A percentile compares a stretch with the other conserved stretches of the same genome.
These are phyloP conservation scores for Penicillium goetzii DNA, from an alignment of 495 filamentous ascomycete genomes.

Conservation along the genomic window DNA sequence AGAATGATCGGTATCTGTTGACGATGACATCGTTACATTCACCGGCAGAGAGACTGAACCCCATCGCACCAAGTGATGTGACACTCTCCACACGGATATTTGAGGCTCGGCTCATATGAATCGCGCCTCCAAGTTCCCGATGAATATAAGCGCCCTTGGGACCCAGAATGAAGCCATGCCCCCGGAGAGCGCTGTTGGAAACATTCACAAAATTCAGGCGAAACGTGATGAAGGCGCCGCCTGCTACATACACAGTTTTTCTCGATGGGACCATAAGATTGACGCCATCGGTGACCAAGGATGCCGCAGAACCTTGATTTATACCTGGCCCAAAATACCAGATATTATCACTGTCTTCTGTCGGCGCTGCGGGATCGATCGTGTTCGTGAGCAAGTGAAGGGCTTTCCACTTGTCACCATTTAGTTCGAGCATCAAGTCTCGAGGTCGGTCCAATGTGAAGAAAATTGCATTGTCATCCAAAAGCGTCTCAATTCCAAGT, in stretches of 20 bases:
- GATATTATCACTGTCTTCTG: conserved; percentile 11
- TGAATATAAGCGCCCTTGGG: conserved; percentile 11
- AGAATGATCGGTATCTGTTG: conserved; percentile 16
- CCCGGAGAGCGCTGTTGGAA: conserved; percentile 20
- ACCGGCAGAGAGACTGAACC: conserved; percentile 17
- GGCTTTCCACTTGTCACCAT: conserved; percentile 24
- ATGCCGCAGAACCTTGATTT: conserved; percentile 14
- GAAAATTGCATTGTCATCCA: conserved; percentile 17
- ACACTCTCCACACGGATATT: conserved; percentile 17
- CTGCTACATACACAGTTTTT: conserved; percentile 28
- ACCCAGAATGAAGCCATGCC: conserved; percentile 22
- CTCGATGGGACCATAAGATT: conserved; percentile 21
- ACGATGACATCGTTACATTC: conserved; percentile 12
- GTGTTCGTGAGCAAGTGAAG: conserved; percentile 23
- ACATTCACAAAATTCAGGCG: conserved; percentile 21
- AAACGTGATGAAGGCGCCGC: conserved; percentile 20
- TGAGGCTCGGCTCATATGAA: conserved; percentile 12
- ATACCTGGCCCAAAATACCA: conserved; percentile 30
- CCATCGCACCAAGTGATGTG: conserved; percentile 14
- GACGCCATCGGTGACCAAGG: conserved; percentile 11
- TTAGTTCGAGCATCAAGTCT: conserved; percentile 26
- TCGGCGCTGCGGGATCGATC: conserved; percentile 11
- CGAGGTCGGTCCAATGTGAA: conserved; percentile 21
- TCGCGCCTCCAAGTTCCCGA: conserved; percentile 16
- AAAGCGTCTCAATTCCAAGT: conserved; percentile 6